These are phyloP conservation scores for Cichorium intybus DNA, from an alignment of 140 eudicot species.

Conservation along the genomic window DNA sequence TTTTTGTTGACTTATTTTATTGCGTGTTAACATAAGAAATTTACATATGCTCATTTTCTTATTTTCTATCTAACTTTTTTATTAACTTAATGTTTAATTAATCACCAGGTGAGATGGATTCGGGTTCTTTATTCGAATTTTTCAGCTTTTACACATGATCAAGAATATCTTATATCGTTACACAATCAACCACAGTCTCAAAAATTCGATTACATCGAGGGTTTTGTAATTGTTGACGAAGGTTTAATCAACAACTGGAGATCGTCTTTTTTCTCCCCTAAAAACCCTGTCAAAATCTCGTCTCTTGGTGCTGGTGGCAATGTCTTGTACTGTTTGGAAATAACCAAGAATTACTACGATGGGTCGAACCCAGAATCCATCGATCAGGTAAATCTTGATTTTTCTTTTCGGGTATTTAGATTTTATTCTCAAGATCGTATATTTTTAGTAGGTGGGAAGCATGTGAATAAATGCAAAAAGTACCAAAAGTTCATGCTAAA, in stretches of 20 bases:
- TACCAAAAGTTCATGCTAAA: slow-evolving; percentile 39
- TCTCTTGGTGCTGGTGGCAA: slow-evolving; percentile 55
- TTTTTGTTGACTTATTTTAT: slow-evolving; percentile 5
- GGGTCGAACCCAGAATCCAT: slow-evolving; percentile 35
- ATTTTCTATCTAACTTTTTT: not conserved
- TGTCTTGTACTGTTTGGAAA: slow-evolving; percentile 73
- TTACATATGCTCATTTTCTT: not conserved
- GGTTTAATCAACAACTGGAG: slow-evolving; percentile 87
- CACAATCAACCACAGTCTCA: slow-evolving; percentile 45
- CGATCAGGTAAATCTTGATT: slow-evolving; percentile 52
- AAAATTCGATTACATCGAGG: slow-evolving; percentile 84
- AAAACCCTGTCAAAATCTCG: slow-evolving; percentile 78
- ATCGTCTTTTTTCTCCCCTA: slow-evolving; percentile 81
- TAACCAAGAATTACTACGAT: slow-evolving; percentile 71
- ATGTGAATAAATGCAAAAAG: slow-evolving; percentile 45
- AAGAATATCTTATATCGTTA: slow-evolving; percentile 75
- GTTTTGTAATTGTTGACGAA: slow-evolving; percentile 82
- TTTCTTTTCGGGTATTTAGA: not conserved
- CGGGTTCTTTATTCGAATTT: slow-evolving; percentile 83
- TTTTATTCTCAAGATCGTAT: slow-evolving; percentile 6
- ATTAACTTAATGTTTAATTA: not conserved
- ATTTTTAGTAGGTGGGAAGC: slow-evolving; percentile 35
- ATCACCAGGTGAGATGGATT: slow-evolving; percentile 88
- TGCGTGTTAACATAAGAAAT: slow-evolving; percentile 16
- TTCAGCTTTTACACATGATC: slow-evolving; percentile 80